These are phyloP conservation scores for Sphaerosporella brunnea DNA, from an alignment of 495 filamentous ascomycete species.

Conservation along the genomic window DNA sequence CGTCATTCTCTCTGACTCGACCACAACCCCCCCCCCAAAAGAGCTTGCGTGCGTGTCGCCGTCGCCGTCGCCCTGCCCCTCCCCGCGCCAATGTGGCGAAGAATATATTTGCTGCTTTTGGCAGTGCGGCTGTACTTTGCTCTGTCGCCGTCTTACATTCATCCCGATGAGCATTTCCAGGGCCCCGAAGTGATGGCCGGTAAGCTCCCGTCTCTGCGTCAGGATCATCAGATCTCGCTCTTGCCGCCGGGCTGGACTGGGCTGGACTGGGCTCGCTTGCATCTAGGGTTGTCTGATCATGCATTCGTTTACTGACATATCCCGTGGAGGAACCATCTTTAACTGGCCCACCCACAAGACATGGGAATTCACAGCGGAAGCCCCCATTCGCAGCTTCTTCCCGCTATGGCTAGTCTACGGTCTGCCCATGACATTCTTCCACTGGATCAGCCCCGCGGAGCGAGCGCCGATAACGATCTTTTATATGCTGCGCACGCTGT, in stretches of 20 bases:
- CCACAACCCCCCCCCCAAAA: no score
- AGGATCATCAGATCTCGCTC: no score
- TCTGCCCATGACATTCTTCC: conserved; percentile 73
- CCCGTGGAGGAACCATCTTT: conserved; percentile 59
- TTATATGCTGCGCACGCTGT: conserved; percentile 66
- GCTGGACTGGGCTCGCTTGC: no score
- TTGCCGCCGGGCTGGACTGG: no score
- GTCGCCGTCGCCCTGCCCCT: neutral
- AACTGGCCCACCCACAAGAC: conserved; percentile 67
- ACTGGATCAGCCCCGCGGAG: conserved; percentile 54
- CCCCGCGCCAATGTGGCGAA: conserved; percentile 41
- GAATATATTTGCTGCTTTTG: conserved; percentile 68
- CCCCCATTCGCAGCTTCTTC: conserved; percentile 85
- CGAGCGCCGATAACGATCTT: conserved; percentile 58
- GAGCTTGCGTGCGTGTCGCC: no score
- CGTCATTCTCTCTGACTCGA: no score
- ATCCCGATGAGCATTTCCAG: conserved; percentile 97
- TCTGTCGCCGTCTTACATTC: conserved; percentile 83
- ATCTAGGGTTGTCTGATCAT: neutral
- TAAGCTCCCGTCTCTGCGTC: conserved; percentile 5
- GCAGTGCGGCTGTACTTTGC: conserved; percentile 86
- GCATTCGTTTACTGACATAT: neutral
- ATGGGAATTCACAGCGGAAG: conserved; percentile 81
- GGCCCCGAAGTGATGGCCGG: conserved; percentile 82
- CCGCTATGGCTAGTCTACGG: conserved; percentile 91